phyloP scores from a whole-genome alignment of 306 rosid genomes.

The Corylus americana region DNA sequence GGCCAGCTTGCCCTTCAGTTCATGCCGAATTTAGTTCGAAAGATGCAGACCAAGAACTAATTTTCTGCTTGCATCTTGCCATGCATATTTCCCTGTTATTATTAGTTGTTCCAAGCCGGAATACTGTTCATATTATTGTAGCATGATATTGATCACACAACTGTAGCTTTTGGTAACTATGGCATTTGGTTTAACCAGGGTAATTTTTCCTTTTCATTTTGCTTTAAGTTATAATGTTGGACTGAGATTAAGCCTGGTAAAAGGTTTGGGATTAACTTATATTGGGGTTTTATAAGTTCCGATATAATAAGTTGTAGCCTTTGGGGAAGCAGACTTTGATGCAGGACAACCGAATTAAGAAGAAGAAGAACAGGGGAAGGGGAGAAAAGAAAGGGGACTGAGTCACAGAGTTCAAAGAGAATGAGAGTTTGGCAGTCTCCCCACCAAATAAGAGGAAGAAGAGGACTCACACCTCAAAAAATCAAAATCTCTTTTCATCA shows the following conservation, averaged over 20 bases:
- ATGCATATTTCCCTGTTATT: too few relatives aligned
- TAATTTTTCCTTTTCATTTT: background rate
- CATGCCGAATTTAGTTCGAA: background rate
- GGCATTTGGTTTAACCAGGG: background rate
- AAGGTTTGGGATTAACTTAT: background rate
- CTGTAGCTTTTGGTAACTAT: background rate
- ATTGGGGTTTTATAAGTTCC: background rate
- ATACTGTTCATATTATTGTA: background rate
- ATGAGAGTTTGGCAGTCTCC: too few relatives aligned
- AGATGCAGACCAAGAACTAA: background rate
- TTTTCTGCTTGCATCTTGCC: background rate
- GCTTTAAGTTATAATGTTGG: background rate
- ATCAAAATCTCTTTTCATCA: too few relatives aligned
- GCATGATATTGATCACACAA: background rate
- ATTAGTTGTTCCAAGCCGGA: background rate
- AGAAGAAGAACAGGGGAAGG: too few relatives aligned
- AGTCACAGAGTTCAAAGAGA: too few relatives aligned
- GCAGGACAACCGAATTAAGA: too few relatives aligned
- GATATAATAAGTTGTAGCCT: background rate
- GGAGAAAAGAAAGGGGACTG: too few relatives aligned
- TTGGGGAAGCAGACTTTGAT: background rate
- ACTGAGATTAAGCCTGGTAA: background rate
- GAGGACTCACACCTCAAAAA: too few relatives aligned
- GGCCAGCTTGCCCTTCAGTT: background rate
- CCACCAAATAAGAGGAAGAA: too few relatives aligned